Conservation (phyloP, 2,329 filamentous ascomycete species). For the Myriangium duriaei region DNA sequence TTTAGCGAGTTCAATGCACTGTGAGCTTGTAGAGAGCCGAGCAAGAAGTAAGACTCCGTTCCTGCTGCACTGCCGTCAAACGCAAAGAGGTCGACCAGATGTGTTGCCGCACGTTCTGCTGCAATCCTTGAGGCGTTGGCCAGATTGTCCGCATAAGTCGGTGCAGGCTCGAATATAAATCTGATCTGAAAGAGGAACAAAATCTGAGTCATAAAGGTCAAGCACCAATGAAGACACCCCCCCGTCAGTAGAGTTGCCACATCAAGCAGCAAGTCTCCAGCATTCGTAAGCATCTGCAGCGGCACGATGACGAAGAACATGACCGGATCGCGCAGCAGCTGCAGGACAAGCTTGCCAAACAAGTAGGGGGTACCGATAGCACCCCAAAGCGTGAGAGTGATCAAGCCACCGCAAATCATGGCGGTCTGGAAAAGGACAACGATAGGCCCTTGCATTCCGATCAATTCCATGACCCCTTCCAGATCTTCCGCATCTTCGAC, state of each 20-base stretch:
- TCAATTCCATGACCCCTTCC: slow-evolving; percentile 88
- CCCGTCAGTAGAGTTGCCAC: slow-evolving; percentile 48
- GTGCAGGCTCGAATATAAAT: neutral
- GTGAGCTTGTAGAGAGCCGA: slow-evolving; percentile 11
- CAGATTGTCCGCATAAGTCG: slow-evolving; percentile 1
- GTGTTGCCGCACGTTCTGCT: slow-evolving; percentile 1
- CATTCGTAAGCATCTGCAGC: slow-evolving; percentile 56
- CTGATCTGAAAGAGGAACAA: neutral
- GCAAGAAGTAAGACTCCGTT: slow-evolving; percentile 8
- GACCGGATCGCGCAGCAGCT: slow-evolving; percentile 66
- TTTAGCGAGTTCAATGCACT: slow-evolving; percentile 10
- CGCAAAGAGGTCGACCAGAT: slow-evolving; percentile 4
- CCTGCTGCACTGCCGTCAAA: slow-evolving; percentile 2
- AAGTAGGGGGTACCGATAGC: slow-evolving; percentile 90
- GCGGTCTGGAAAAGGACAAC: slow-evolving; percentile 86
- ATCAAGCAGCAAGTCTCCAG: slow-evolving; percentile 73
- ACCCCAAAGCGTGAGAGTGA: slow-evolving; percentile 71
- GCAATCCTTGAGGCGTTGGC: slow-evolving; percentile 2
- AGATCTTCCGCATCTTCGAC: slow-evolving; percentile 82
- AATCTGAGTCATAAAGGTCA: slow-evolving; percentile 3
- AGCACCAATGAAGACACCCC: neutral
- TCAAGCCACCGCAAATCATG: slow-evolving; percentile 82
- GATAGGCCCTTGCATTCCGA: slow-evolving; percentile 90
- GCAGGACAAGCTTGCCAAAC: slow-evolving; percentile 71
- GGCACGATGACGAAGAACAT: slow-evolving; percentile 54